Percentiles rank a stretch among this genome's conserved stretches.
These are phyloP conservation scores for Chaetomium olivaceum DNA, from an alignment of 2,329 filamentous ascomycete species.

Conservation along the genomic window DNA sequence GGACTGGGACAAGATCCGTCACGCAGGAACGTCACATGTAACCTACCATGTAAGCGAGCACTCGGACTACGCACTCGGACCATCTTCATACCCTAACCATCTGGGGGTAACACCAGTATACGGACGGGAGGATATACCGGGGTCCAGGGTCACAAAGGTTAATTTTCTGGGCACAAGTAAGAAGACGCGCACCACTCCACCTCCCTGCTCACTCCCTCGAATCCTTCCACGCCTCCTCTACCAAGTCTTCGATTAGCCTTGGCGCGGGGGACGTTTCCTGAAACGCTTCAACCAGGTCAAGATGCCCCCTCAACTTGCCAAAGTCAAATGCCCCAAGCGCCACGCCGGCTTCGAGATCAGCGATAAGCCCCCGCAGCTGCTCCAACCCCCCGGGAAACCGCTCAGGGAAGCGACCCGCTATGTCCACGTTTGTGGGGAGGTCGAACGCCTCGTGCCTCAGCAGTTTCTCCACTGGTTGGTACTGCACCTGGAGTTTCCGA, in stretches of 20 bases:
- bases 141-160: neutral
- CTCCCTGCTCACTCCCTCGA: neutral
- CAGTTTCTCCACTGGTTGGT: neutral
- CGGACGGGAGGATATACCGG: neutral
- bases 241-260: neutral
- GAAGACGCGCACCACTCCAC: neutral
- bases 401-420: neutral
- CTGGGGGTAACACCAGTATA: neutral
- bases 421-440: neutral
- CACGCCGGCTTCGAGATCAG: neutral
- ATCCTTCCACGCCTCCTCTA: neutral
- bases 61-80: neutral
- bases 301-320: neutral
- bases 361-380: neutral
- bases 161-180: neutral
- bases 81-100: no score
- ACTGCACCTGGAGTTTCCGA: neutral
- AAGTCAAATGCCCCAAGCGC: neutral
- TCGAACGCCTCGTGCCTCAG: neutral
- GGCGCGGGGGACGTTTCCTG: neutral
- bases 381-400: neutral
- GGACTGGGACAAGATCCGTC: neutral
- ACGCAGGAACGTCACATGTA: neutral
- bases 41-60: neutral
- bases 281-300: neutral